Evolutionary conservation across 306 rosid genomes (phyloP).

Genomic region (Mimosa bimucronata): DNA sequence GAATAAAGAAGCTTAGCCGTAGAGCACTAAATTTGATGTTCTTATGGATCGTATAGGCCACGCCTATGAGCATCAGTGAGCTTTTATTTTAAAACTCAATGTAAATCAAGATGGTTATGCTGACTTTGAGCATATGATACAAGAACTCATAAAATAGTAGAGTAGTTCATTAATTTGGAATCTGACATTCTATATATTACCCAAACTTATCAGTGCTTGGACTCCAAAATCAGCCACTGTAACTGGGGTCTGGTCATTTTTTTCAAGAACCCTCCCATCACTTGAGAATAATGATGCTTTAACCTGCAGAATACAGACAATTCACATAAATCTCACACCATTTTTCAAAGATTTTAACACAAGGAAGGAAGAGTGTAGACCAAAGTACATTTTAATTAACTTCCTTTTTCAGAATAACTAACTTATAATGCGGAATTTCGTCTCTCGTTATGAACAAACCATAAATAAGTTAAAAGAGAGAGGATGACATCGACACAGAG

Average conservation of each 20-base stretch:
- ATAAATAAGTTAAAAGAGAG: background rate
- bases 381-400: conserved; percentile 19
- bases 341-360: background rate
- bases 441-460: too few species aligned
- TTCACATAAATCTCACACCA: background rate
- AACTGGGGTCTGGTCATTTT: conserved; percentile 79
- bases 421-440: background rate
- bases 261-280: conserved; percentile 56
- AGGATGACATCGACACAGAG: conserved; percentile 63
- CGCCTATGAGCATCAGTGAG: background rate
- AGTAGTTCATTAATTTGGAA: background rate
- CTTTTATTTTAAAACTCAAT: background rate
- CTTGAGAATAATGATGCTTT: conserved; percentile 59
- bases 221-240: conserved; percentile 93
- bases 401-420: background rate
- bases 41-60: conserved; percentile 18
- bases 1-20: conserved; percentile 5
- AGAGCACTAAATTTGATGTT: background rate
- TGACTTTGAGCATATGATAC: background rate
- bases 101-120: background rate
- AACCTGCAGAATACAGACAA: conserved; percentile 50
- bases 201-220: conserved; percentile 94
- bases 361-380: background rate
- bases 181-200: conserved; percentile 45
- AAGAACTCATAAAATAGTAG: background rate